phyloP scores from a whole-genome alignment of 495 filamentous ascomycete species.

The Penicillium tannophilum region DNA sequence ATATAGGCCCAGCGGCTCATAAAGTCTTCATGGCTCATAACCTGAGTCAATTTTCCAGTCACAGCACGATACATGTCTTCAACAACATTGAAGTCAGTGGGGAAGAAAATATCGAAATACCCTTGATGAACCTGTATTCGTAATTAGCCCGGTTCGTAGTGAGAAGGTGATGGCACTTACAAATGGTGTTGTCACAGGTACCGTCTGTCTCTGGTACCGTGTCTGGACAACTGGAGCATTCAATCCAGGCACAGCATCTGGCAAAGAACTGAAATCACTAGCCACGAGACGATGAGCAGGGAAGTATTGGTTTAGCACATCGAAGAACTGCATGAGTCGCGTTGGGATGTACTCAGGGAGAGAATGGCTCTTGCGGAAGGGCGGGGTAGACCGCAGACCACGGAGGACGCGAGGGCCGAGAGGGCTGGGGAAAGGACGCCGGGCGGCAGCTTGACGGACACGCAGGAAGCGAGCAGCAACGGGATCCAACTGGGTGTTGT shows the following conservation, averaged over 20 bases:
- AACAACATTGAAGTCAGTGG: slow-evolving; percentile 86
- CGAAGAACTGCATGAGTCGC: slow-evolving; percentile 93
- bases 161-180: slow-evolving; percentile 51
- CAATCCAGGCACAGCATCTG: slow-evolving; percentile 76
- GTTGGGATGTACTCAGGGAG: slow-evolving; percentile 92
- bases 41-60: slow-evolving; percentile 85
- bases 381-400: slow-evolving; percentile 59
- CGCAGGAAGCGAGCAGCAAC: slow-evolving; percentile 79
- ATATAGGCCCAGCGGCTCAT: slow-evolving; percentile 84
- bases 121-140: slow-evolving; percentile 82
- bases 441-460: slow-evolving; percentile 69
- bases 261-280: slow-evolving; percentile 85
- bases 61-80: slow-evolving; percentile 89
- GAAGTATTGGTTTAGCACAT: slow-evolving; percentile 82
- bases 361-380: slow-evolving; percentile 71
- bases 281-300: slow-evolving; percentile 86
- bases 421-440: slow-evolving; percentile 54
- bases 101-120: slow-evolving; percentile 98
- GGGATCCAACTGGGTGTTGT: slow-evolving; percentile 75
- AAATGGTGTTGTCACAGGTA: slow-evolving; percentile 88
- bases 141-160: background rate
- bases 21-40: slow-evolving; percentile 87
- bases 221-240: slow-evolving; percentile 97
- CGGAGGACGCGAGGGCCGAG: slow-evolving; percentile 58
- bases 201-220: slow-evolving; percentile 77